Base-by-base conservation (phyloP, 306 rosid genomes). In the Cucurbita moschata region DNA sequence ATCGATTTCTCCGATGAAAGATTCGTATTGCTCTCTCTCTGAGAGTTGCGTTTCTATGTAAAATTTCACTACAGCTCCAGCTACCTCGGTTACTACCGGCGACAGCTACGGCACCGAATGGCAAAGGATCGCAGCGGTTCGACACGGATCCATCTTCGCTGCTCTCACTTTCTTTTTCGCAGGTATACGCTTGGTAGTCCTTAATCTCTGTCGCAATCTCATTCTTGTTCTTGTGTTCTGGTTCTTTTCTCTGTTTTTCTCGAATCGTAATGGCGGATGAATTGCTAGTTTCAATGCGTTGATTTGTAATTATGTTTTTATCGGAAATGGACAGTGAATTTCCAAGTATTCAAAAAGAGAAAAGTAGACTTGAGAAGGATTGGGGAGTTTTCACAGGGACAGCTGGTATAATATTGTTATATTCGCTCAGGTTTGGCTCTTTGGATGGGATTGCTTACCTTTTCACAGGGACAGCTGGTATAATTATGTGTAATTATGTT, bases 241-340 rank as follows among this genome's bases (percentile, higher is more conserved):
- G n/a, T 13, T 15, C 6, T 51, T 51, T 15, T 51, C 9, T 51
- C 56, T 51, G 19, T 51, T 1, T 15, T 9, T 21, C 18, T 19
- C 16, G 56, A 16, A 51, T 51, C 19, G 56, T 15, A 15, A 19
- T 56, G 61, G 14, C 37, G 4, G 26, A 56, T 56, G 61, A 21
- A 56, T 19, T 9, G 12, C 30, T 11, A 35, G 57, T 23, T 13
- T n/a, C 4, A n/a, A 37, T 69, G 58, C 6, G 44, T 44, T 49
- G 74, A 7, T 49, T 23, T 69, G 51, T 49, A 23, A 69, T 79
- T 55, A 66, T 71, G 61, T 53, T 60, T 56, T 52, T 8, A 70
- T 77, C 89, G 96, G 98, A 93, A 90, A 90, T 93, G 96, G 92
- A 83, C 80, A 93, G 89, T 72, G 97, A 93, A 80, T 85, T 90